Conservation (phyloP, 2,329 filamentous ascomycete species). For the Pyrenophora teres region DNA sequence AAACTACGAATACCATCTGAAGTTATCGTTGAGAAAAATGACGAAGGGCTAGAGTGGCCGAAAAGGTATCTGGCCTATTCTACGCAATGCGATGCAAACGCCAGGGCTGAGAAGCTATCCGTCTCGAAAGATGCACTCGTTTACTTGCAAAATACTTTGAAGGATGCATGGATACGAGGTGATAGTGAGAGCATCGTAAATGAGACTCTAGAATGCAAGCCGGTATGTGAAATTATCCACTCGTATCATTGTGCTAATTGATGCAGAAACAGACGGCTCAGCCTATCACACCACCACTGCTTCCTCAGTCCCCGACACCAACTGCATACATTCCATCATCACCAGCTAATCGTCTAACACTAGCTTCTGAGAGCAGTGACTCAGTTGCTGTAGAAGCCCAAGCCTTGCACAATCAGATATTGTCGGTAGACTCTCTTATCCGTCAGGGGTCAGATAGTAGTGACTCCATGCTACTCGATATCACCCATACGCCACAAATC, state of each 20-base stretch:
- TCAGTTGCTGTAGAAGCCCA: constrained; percentile 41
- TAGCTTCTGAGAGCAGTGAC: constrained; percentile 45
- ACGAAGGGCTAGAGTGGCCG: constrained; percentile 52
- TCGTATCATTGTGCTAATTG: constrained; percentile 18
- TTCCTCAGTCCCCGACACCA: constrained; percentile 51
- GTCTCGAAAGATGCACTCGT: constrained; percentile 43
- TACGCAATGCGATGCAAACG: constrained; percentile 23
- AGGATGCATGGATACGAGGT: constrained; percentile 23
- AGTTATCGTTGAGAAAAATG: constrained; percentile 46
- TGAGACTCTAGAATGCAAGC: constrained; percentile 20
- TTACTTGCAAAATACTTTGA: constrained; percentile 45
- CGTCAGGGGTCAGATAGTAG: constrained; percentile 40
- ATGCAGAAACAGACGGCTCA: constrained; percentile 34
- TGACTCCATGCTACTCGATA: constrained; percentile 40
- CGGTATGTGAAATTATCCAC: constrained; percentile 23
- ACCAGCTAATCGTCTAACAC: constrained; percentile 43
- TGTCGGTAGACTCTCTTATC: constrained; percentile 40
- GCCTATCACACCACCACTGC: constrained; percentile 54
- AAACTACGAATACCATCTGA: constrained; percentile 44
- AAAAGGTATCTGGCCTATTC: constrained; percentile 39
- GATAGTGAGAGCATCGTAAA: constrained; percentile 29
- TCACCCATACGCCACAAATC: constrained; percentile 26
- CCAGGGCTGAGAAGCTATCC: constrained; percentile 46
- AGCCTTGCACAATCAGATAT: constrained; percentile 41
- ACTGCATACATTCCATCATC: constrained; percentile 50